Base-by-base conservation (phyloP, 352 stramenopile genomes). In the Pythium brassicae region DNA sequence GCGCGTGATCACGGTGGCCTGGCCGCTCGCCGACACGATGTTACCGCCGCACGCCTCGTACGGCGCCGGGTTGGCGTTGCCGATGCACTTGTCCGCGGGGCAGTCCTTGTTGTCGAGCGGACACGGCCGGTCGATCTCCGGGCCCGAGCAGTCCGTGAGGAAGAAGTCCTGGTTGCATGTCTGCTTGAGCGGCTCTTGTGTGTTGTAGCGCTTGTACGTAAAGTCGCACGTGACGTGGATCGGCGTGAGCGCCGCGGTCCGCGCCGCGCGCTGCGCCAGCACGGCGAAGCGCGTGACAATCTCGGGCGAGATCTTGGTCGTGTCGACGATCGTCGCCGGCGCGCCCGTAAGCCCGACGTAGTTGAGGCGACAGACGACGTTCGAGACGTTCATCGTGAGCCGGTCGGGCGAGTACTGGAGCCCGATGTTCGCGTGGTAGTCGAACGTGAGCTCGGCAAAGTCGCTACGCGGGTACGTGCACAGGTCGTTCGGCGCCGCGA, bases 401-500 rank as follows among this genome's bases (percentile, higher is more conserved):
- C 68, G 56, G 17, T 70, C 60, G 11, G 59, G 60, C 26, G 59
- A 71, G 34, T 73, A 77, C 42, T 69, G 47, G 6, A 87, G 57
- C 15, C 73, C 76, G 5, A 65, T 60, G 48, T 78, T 74, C n/a
- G 74, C 65, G 50, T 86, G 65, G 57, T 78, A 88, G 42, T 83
- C 65, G 37, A 86, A 88, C 39, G 73, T 86, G 17, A 85, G 20
- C 53, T 85, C 71, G 11, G 73, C 73, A 55, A 86, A 88, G 55
- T 88, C 72, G 20, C 73, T 88, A 27, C 66, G 56, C 19, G 65
- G 65, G 50, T 79, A 83, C 39, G 64, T 67, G 51, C 78, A 88
- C 35, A 86, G 66, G 19, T 62, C 60, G 20, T 50, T 55, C 14
- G 52, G 40, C n/a, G 72, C 64, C n/a, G 63, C 59, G 20, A 74